Base-by-base conservation (phyloP, 768 basidiomycete species). In the Rhizopogon vinicolor region DNA sequence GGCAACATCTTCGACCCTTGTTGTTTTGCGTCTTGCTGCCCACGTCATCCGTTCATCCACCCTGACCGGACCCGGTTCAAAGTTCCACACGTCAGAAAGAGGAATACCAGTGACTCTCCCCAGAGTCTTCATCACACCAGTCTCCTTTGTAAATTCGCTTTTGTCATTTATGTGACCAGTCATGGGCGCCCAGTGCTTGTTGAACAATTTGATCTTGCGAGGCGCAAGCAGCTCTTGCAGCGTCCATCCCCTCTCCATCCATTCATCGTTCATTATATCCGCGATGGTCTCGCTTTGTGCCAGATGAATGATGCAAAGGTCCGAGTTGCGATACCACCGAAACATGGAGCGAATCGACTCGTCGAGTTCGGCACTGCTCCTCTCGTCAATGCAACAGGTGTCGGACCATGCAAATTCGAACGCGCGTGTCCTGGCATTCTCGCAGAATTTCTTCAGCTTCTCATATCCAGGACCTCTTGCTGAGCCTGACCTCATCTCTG, bases 321-420 rank as follows among this genome's bases (percentile, higher is more conserved):
- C 31, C 4, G 59, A 29, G 22, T 54, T 55, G 10, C 53, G 41
- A 35, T 60, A 60, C 59, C 59, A 60, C 33, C n/a, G 14, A 42
- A 55, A 60, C 59, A 60, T 60, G n/a, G 59, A 58, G 25, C 48
- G 44, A 19, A 60, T 54, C 41, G 59, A 54, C 37, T 60, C 59
- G 7, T 46, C 35, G 19, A 58, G 53, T 35, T 60, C 59, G 4
- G 53, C 33, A 35, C 59, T 60, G 39, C 59, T 60, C 41, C 44
- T 28, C n/a, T 53, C 58, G 43, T 60, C 51, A 35, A 58, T 55
- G 35, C 59, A 60, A 7, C 44, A 51, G 12, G 57, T 58, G 16
- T 57, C 56, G 16, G 44, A 33, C 59, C 56, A 37, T 12, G 35
- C 35, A 37, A 12, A 37, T 12, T 37, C 35, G 25, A 25, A 25